Evolutionary conservation across 768 basidiomycete species (phyloP).

Genomic region (Leccinum longicurvipes): DNA sequence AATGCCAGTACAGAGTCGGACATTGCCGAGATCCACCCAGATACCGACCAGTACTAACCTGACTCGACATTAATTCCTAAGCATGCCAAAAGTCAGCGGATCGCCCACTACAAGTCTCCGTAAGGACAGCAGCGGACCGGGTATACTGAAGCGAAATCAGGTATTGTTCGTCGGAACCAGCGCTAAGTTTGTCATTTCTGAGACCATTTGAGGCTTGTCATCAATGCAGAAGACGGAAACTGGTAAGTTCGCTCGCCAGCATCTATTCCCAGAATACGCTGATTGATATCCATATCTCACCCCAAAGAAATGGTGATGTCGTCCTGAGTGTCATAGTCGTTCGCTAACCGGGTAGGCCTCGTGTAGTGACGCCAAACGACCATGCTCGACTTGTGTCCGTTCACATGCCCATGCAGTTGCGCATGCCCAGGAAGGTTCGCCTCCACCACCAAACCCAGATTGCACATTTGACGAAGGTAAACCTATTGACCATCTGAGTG

Average conservation of each 20-base stretch:
- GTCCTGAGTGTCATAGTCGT: not conserved
- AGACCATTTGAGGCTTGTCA: constrained; percentile 34
- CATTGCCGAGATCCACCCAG: not conserved
- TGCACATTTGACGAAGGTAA: constrained; percentile 77
- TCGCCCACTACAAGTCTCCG: constrained; percentile 1
- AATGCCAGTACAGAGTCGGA: not conserved
- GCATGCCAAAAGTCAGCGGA: constrained; percentile 39
- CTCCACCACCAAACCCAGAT: constrained; percentile 54
- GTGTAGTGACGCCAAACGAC: constrained; percentile 67
- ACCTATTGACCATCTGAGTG: not conserved
- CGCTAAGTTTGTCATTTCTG: not conserved
- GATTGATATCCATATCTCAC: constrained; percentile 6
- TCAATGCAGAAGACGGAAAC: constrained; percentile 70
- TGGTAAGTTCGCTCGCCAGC: constrained; percentile 42
- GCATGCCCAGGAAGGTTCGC: constrained; percentile 56
- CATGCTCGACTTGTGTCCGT: constrained; percentile 74
- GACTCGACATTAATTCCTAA: not conserved
- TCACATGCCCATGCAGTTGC: constrained; percentile 68
- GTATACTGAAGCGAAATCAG: constrained; percentile 25
- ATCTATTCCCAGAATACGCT: constrained; percentile 9
- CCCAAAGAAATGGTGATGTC: constrained; percentile 57
- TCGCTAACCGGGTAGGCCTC: not conserved
- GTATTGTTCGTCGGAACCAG: constrained; percentile 8
- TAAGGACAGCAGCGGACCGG: not conserved
- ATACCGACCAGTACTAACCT: not conserved